Base-by-base conservation (phyloP, 2,329 filamentous ascomycete species). In the Trichoderma oligosporum region DNA sequence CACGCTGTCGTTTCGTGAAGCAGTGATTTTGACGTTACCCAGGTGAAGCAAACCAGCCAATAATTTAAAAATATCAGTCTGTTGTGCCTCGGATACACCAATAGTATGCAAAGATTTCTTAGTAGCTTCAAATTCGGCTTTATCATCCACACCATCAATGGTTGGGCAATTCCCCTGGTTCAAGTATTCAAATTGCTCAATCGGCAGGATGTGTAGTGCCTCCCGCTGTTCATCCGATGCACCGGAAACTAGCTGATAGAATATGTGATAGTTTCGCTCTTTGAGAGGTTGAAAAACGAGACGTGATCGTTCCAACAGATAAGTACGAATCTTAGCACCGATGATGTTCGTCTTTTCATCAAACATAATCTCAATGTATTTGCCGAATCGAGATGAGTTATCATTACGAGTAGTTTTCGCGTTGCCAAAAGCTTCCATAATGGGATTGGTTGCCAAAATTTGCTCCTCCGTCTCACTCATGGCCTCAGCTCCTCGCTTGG, bases 351-450 rank as follows among this genome's bases (percentile, higher is more conserved):
- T 96, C 68, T 87, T 84, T 62, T 90, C 84, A 76, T 97, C 92
- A 73, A 99, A 99, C 91, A 97, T 93, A 71, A 99, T 99, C 77
- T 99, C 94, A 67, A 99, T 97, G 74, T 99, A 99, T 80, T 99
- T 99, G 73, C 94, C 94, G 74, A 99, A 99, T 68, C 94, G 85
- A 39, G 94, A 99, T 42, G 94, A 99, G 76, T 99, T 99, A 76
- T 99, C 94, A 77, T 99, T 99, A 72, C 94, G 84, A 9, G 94
- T 99, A n/a, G 94, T 99, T 78, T 99, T 99, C 55, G 94, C 94
- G 78, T 99, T 99, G 72, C 94, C 94, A 70, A 99, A 99, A 31
- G 94, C 93, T 83, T 99, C 94, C 94, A 99, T 99, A 71, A 99
- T 96, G 36, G 94, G 94, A 72, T 99, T 99, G 54, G 94, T 99